Conservation (phyloP, 2,329 filamentous ascomycete species). For the Didymella arachidicola region DNA sequence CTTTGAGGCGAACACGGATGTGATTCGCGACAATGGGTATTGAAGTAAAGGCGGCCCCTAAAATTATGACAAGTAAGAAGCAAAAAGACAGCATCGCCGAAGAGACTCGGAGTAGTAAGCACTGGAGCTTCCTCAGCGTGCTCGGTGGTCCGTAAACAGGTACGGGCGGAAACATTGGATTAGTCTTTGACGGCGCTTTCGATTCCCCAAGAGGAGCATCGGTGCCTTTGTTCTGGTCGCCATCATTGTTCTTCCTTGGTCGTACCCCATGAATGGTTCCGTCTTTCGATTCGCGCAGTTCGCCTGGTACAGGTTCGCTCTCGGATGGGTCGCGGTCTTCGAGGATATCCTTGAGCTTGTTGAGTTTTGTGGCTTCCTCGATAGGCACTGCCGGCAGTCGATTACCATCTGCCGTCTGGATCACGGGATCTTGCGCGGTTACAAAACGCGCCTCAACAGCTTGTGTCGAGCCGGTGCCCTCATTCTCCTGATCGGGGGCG, state of each 20-base stretch:
- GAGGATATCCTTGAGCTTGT: slow-evolving; percentile 64
- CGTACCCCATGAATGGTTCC: slow-evolving; percentile 52
- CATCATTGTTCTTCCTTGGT: slow-evolving; percentile 40
- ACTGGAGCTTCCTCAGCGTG: slow-evolving; percentile 69
- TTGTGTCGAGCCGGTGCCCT: slow-evolving; percentile 56
- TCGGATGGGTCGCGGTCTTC: slow-evolving; percentile 50
- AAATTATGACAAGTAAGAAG: slow-evolving; percentile 78
- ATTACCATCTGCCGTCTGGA: slow-evolving; percentile 71
- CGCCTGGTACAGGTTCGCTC: slow-evolving; percentile 35
- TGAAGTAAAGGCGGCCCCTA: slow-evolving; percentile 75
- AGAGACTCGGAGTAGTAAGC: slow-evolving; percentile 67
- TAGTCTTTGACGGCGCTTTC: slow-evolving; percentile 71
- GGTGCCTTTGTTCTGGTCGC: slow-evolving; percentile 46
- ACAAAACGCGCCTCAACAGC: slow-evolving; percentile 68
- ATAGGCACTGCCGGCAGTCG: slow-evolving; percentile 74
- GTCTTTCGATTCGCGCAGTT: slow-evolving; percentile 53
- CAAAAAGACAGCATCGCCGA: slow-evolving; percentile 79
- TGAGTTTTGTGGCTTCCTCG: slow-evolving; percentile 74
- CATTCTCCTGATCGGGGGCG: slow-evolving; percentile 51
- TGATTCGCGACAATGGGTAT: slow-evolving; percentile 62
- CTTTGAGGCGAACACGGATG: slow-evolving; percentile 62
- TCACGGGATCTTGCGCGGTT: slow-evolving; percentile 75
- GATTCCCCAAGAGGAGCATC: slow-evolving; percentile 55
- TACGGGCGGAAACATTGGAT: slow-evolving; percentile 83
- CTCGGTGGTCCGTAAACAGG: slow-evolving; percentile 82